phyloP scores from a whole-genome alignment of 148 eudicot genomes.

The Suaeda aralocaspica region DNA sequence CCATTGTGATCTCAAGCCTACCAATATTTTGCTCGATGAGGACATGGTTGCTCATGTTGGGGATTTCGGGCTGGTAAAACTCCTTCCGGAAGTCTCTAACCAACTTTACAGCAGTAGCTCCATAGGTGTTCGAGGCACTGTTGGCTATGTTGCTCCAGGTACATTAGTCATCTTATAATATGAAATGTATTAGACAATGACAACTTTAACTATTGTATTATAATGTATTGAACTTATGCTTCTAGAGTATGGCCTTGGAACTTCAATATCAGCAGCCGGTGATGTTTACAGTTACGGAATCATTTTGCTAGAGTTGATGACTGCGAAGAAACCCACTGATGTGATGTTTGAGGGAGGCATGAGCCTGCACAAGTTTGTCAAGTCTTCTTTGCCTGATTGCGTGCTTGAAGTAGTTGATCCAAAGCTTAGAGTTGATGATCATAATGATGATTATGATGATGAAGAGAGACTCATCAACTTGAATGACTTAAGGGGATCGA shows the following conservation, averaged over 20 bases:
- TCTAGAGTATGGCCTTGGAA: conserved; percentile 14
- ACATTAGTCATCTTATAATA: background rate
- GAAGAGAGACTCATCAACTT: background rate
- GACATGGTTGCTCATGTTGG: conserved; percentile 15
- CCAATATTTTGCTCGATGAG: conserved; percentile 9
- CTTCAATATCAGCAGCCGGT: conserved; percentile 2
- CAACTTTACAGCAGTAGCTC: conserved; percentile 7
- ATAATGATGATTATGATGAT: background rate
- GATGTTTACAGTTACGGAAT: conserved; percentile 19
- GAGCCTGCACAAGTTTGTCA: conserved; percentile 15
- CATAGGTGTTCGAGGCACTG: conserved; percentile 12
- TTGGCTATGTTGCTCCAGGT: conserved; percentile 23
- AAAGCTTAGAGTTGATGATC: conserved; percentile 1
- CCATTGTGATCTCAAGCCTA: conserved; percentile 20
- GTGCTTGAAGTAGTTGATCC: conserved; percentile 12
- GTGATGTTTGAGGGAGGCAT: conserved; percentile 7
- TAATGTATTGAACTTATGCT: background rate
- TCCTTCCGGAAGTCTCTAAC: conserved; percentile 11
- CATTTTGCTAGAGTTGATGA: conserved; percentile 15
- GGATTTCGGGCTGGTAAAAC: conserved; percentile 21
- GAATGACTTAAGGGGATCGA: background rate
- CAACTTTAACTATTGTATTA: background rate
- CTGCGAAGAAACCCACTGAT: conserved; percentile 11
- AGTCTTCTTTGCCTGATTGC: background rate
- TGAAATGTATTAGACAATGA: background rate